Evolutionary conservation across 495 filamentous ascomycete species (phyloP).

Genomic region (Annulohypoxylon moriforme): DNA sequence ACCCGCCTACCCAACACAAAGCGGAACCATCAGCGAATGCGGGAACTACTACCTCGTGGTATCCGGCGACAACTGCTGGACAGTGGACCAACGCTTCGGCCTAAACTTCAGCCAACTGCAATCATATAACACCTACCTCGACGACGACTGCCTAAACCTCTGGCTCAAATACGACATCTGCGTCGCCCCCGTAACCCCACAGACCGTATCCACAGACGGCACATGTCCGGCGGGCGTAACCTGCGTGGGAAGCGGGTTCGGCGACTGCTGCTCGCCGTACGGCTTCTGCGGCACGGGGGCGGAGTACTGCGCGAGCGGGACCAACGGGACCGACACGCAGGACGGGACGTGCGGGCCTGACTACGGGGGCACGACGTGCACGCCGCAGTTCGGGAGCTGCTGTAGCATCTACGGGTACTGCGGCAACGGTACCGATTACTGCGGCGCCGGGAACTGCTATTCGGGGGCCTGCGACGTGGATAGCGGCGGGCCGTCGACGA

Average conservation of each 20-base stretch:
- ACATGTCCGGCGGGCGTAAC: not conserved
- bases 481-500: not conserved
- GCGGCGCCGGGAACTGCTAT: not conserved
- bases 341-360: not conserved
- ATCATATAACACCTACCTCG: not conserved
- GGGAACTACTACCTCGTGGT: not conserved
- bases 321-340: not conserved
- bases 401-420: not conserved
- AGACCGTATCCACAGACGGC: not conserved
- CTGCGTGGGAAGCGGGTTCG: not conserved
- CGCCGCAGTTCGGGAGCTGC: not conserved
- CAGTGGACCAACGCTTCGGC: not conserved
- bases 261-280: not conserved
- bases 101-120: not conserved
- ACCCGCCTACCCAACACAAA: not conserved
- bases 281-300: not conserved
- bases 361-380: not conserved
- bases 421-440: not conserved
- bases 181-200: not conserved
- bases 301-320: not conserved
- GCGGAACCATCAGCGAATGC: not conserved
- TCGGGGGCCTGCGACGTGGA: not conserved
- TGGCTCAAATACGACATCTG: not conserved
- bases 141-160: not conserved
- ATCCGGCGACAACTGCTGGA: not conserved